A percentile compares a stretch with the other conserved stretches of the same genome.
phyloP scores from a whole-genome alignment of 2,329 filamentous ascomycete genomes.

The Cladosporium sp. region DNA sequence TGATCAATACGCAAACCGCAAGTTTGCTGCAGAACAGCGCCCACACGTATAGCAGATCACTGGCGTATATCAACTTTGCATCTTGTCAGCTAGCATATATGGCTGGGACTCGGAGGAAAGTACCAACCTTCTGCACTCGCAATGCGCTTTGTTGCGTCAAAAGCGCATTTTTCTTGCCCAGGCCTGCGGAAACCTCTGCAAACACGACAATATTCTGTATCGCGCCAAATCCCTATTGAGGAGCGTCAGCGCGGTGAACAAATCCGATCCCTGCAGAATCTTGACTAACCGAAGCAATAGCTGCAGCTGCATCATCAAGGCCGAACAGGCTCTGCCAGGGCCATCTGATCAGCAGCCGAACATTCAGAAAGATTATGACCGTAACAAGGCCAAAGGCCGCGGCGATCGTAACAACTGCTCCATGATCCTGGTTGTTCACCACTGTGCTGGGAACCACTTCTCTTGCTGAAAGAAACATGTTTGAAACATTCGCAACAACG shows the following conservation, averaged over 20 bases:
- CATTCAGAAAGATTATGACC: neutral
- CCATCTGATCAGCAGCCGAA: constrained; percentile 11
- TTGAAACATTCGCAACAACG: no score
- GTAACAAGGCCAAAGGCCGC: neutral
- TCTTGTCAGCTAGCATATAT: no score
- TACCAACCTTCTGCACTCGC: neutral
- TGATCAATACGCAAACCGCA: constrained; percentile 2
- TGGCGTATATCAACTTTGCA: neutral
- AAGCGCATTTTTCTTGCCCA: neutral
- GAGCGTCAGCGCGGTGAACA: no score
- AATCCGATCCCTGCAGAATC: no score
- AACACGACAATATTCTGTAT: neutral
- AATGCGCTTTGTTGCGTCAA: neutral
- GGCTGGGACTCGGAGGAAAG: no score
- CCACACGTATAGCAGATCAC: constrained; percentile 1
- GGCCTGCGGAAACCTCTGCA: neutral
- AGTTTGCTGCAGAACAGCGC: constrained; percentile 5
- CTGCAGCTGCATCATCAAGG: constrained; percentile 2
- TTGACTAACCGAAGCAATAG: constrained; percentile 1
- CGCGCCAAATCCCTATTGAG: no score
- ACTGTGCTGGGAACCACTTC: neutral
- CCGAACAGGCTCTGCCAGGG: constrained; percentile 10
- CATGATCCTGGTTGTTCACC: neutral
- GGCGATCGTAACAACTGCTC: neutral
- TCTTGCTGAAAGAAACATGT: neutral